Conservation (phyloP, 805 yeast species). For the Zygosaccharomyces kombuchaensis region DNA sequence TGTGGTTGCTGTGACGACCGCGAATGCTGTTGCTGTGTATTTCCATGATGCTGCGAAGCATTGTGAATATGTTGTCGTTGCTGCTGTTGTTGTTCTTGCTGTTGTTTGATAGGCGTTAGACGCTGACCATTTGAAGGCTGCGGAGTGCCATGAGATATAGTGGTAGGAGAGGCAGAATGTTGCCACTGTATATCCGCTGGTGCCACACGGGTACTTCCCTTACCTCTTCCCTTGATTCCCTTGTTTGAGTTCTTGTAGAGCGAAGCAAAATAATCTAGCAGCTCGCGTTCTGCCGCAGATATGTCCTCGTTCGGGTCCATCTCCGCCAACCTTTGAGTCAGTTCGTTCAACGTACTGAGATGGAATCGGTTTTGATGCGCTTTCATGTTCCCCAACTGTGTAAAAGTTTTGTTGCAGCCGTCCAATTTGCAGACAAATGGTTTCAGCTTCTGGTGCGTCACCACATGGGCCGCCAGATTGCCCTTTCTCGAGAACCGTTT, state of each 20-base stretch:
- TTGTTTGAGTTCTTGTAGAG: conserved; percentile 84
- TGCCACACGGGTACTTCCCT: conserved; percentile 28
- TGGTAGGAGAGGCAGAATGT: conserved; percentile 2
- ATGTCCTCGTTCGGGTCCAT: conserved; percentile 47
- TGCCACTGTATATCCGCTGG: conserved; percentile 12
- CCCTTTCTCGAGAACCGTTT: conserved; percentile 86
- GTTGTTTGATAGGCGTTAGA: neutral
- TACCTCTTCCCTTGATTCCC: conserved; percentile 91
- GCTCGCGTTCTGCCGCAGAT: conserved; percentile 60
- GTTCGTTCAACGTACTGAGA: conserved; percentile 57
- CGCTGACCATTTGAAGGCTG: neutral
- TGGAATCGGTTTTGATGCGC: conserved; percentile 93
- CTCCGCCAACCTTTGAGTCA: conserved; percentile 66
- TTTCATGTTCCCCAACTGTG: conserved; percentile 89
- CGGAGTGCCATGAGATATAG: neutral
- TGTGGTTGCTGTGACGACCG: neutral
- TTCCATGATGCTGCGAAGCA: conserved; percentile 3
- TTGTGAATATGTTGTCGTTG: conserved; percentile 4
- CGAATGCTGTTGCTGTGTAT: neutral
- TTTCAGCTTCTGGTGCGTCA: conserved; percentile 74
- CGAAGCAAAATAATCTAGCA: conserved; percentile 72
- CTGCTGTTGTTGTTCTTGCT: neutral
- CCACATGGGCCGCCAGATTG: conserved; percentile 79
- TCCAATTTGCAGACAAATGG: conserved; percentile 81
- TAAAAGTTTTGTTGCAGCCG: conserved; percentile 75